Evolutionary conservation across 305 asterid genomes (phyloP).

Genomic region (Fraxinus albicans): DNA sequence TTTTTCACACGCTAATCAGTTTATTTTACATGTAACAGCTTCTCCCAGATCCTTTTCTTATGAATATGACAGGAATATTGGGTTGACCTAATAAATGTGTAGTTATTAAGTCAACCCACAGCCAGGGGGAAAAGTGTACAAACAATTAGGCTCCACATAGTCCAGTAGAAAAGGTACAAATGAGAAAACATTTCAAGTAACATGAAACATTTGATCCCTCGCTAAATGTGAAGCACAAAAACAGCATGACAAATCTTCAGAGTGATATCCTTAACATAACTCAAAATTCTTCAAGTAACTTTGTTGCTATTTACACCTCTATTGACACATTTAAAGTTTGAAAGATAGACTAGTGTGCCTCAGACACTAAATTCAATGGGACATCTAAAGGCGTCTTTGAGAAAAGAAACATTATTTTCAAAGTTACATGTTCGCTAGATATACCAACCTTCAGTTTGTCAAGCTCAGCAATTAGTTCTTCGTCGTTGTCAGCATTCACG

Average conservation of each 20-base stretch:
- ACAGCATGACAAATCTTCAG: not conserved
- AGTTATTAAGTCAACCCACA: not conserved
- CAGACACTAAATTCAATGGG: not conserved
- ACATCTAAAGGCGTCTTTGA: not conserved
- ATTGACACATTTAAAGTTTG: not conserved
- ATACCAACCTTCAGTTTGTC: constrained; percentile 66
- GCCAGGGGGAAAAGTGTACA: not conserved
- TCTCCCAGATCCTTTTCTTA: not conserved
- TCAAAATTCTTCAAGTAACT: not conserved
- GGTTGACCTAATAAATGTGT: not conserved
- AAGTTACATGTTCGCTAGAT: constrained; percentile 11
- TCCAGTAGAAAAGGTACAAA: not conserved
- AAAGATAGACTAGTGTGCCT: not conserved
- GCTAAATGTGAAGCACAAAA: not conserved
- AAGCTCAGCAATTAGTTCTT: constrained; percentile 48
- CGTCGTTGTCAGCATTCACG: constrained; percentile 33
- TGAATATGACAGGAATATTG: not conserved
- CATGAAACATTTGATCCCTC: not conserved
- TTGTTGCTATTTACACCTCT: not conserved
- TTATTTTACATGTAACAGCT: not conserved
- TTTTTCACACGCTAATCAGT: not conserved
- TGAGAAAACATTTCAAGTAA: not conserved
- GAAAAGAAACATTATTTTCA: not conserved
- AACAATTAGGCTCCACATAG: not conserved
- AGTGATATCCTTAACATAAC: not conserved